Evolutionary conservation across 2,329 filamentous ascomycete genomes (phyloP).

Genomic region (Phaeosphaeriaceae sp.): DNA sequence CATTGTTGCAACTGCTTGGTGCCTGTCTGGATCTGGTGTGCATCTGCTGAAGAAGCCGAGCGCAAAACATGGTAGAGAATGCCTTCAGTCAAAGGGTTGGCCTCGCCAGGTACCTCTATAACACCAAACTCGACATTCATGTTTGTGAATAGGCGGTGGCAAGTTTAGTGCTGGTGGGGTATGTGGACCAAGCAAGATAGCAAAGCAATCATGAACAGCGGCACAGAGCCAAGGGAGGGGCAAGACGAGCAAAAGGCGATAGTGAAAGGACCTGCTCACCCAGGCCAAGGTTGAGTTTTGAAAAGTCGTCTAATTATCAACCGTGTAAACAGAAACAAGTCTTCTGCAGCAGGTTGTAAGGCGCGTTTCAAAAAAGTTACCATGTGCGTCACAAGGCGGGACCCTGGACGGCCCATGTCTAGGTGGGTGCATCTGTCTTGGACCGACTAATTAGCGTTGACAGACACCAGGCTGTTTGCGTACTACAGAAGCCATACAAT

Average conservation of each 20-base stretch:
- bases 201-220: background rate
- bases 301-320: background rate
- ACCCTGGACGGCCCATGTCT: too few species aligned
- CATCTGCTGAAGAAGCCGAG: conserved; percentile 55
- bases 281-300: conserved; percentile 24
- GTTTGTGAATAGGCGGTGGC: conserved; percentile 1
- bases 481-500: too few species aligned
- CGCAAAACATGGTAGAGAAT: conserved; percentile 57
- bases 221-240: too few species aligned
- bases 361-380: conserved; percentile 21
- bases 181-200: conserved; percentile 2
- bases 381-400: conserved; percentile 13
- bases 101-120: conserved; percentile 84
- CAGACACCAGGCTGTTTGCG: too few species aligned
- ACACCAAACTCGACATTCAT: conserved; percentile 43
- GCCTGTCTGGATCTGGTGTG: conserved; percentile 58
- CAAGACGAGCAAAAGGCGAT: too few species aligned
- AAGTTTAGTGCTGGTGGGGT: conserved; percentile 20
- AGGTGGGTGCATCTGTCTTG: too few species aligned
- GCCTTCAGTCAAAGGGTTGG: conserved; percentile 62
- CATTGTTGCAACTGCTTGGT: conserved; percentile 60
- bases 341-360: conserved; percentile 12
- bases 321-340: too few species aligned
- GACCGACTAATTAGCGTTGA: too few species aligned
- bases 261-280: conserved; percentile 34